Evolutionary conservation across 73 alveolate genomes (phyloP).

Genomic region (Uronychia setigera): DNA sequence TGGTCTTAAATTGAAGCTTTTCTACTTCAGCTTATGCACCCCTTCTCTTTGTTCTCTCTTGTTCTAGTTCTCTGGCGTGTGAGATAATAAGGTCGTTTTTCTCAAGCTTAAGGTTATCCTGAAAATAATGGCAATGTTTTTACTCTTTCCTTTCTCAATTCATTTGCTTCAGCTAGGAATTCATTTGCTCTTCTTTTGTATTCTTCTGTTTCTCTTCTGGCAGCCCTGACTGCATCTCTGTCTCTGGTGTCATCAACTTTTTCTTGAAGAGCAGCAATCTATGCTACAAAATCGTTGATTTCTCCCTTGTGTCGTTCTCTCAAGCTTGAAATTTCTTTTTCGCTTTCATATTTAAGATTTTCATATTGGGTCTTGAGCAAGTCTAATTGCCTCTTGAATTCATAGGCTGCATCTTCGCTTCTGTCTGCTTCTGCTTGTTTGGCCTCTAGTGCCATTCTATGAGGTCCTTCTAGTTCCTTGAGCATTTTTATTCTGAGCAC

Average conservation of each 20-base stretch:
- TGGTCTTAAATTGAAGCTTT: slow-evolving; percentile 45
- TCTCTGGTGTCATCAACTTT: slow-evolving; percentile 57
- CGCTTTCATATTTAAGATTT: slow-evolving; percentile 55
- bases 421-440: slow-evolving; percentile 52
- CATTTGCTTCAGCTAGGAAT: slow-evolving; percentile 43
- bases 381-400: slow-evolving; percentile 67
- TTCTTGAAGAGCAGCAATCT: slow-evolving; percentile 42
- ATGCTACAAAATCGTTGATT: slow-evolving; percentile 25
- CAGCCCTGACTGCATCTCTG: slow-evolving; percentile 43
- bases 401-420: slow-evolving; percentile 50
- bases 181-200: slow-evolving; percentile 48
- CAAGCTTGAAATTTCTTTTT: slow-evolving; percentile 58
- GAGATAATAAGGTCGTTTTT: slow-evolving; percentile 51
- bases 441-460: slow-evolving; percentile 61
- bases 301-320: slow-evolving; percentile 56
- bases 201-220: slow-evolving; percentile 64
- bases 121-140: neutral
- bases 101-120: slow-evolving; percentile 47
- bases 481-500: slow-evolving; percentile 60
- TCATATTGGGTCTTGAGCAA: slow-evolving; percentile 56
- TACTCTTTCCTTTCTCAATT: slow-evolving; percentile 57
- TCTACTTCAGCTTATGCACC: slow-evolving; percentile 35
- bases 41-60: slow-evolving; percentile 54
- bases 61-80: slow-evolving; percentile 56
- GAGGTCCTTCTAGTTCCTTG: slow-evolving; percentile 73